Base-by-base conservation (phyloP, 1,139 yeast genomes). In the Yamadazyma sp. region DNA sequence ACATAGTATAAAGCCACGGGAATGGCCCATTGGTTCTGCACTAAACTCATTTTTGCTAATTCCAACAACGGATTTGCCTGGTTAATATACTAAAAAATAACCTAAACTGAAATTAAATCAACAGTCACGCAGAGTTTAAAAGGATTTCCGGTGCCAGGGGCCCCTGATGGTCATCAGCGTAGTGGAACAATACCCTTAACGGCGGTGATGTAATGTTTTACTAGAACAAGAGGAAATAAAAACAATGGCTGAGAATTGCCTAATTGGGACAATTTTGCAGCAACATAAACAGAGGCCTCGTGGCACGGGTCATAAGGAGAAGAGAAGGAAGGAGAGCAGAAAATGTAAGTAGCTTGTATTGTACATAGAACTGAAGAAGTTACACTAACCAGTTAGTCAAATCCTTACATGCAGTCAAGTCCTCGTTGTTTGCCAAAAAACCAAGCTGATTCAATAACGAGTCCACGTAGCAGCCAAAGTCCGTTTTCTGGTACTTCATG, bases 341-440 rank as follows among this genome's bases (percentile, higher is more conserved):
- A n/a, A n/a, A n/a, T n/a, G n/a, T n/a, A n/a, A n/a, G n/a, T n/a
- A n/a, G n/a, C n/a, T n/a, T n/a, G n/a, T 18, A 18, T 6, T 8
- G 8, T 8, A 18, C 8, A 18, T 18, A 18, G 21, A 18, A 18
- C 21, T 18, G 8, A 18, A 18, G 21, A 18, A 11, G 39, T 35
- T 40, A 44, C 28, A 44, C 48, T 37, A 48, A 47, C 51, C 50
- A 44, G 45, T 46, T 47, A 39, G 45, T 39, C 20, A 48, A 46
- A 34, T 48, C 52, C 31, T 48, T 47, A 34, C 50, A 44, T 20
- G 41, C 43, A n/a, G 40, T 36, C 14, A 44, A 35, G 3, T 43
- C 42, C 29, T 31, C 31, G 3, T 20, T 25, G 18, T 43, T 29
- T 13, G 36, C 23, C 16, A 48, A 24, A 6, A 35, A 13, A 2